phyloP scores from a whole-genome alignment of 176 grass and related monocot species.

The Dactylis glomerata region DNA sequence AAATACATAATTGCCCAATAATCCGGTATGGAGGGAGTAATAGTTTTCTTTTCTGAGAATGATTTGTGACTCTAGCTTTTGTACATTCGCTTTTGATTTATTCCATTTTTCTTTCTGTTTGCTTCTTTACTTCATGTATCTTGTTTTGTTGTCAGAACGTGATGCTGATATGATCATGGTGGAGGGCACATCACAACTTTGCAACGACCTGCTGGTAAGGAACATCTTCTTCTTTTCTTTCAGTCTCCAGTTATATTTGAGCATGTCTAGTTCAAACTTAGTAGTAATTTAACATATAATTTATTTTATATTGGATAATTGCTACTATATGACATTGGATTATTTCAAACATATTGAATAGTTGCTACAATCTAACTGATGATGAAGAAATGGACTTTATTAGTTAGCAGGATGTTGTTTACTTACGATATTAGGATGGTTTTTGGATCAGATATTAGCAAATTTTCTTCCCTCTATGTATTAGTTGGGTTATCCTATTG shows the following conservation, averaged over 20 bases:
- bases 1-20: too few species aligned
- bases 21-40: too few species aligned
- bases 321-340: neutral
- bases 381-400: neutral
- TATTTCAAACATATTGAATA: neutral
- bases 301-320: neutral
- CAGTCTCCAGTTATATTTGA: neutral
- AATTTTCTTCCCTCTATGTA: slow-evolving; percentile 5
- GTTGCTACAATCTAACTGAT: neutral
- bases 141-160: slow-evolving; percentile 58
- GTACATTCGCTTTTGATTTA: slow-evolving; percentile 1
- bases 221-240: neutral
- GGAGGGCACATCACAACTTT: slow-evolving; percentile 91
- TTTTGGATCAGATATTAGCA: neutral
- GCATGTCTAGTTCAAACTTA: slow-evolving; percentile 3
- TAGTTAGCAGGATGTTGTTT: neutral
- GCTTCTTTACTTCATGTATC: slow-evolving; percentile 6
- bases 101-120: neutral
- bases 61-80: neutral
- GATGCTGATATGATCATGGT: slow-evolving; percentile 94
- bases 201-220: slow-evolving; percentile 77
- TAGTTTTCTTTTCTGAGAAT: neutral
- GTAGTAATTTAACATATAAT: neutral
- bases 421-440: neutral
- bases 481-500: neutral